Evolutionary conservation across 164 flowering plant species (phyloP), one percentile per base, ranked within the genome.

Genomic region (Vitis labrusca): DNA sequence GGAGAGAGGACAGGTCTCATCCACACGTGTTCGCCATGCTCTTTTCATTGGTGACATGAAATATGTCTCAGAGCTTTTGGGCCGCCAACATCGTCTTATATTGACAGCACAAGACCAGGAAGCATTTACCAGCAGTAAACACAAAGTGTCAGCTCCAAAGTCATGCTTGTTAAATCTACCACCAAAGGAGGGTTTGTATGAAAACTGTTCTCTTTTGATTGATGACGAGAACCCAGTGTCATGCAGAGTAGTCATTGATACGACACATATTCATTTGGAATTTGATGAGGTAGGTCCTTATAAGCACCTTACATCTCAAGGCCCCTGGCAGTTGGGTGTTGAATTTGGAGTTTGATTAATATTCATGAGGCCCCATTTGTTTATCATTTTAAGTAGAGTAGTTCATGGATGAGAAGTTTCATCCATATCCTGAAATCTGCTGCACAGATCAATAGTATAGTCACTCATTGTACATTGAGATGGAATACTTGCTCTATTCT

Each of bases 1-100:
- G 64, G 99, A 96, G 66, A 85, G 75, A 78, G 98, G 98, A 51
- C 99, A 91, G 71, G 97, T 96, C 27, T 93, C 98, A 52, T 96
- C 98, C 52, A 93, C 99, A 55, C 92, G 97, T 23, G 97, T 96
- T 48, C 91, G 99, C 30, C 82, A 74, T 74, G 97, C 97, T 55
- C 93, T 96, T 71, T 83, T 86, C 49, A 70, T 63, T 23, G 97
- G 98, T 55, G 90, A 93, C 58, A 87, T 93, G 90, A 76, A 79
- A 37, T 89, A 91, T 65, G 99, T 96, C 10, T 83, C 97, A 16
- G 85, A 92, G 72, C 94, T 96, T 64, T 74, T 96, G 68, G 99
- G 99, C 53, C 91, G 97, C 14, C 68, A 57, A 1, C 98, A 93
- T 74, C 94, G 97, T 58, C 83, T 96, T 15, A 66, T 88, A 51